Evolutionary conservation across 164 flowering plant genomes (phyloP), one percentile per base, ranked within the genome.

Genomic region (Chimonanthus salicifolius): DNA sequence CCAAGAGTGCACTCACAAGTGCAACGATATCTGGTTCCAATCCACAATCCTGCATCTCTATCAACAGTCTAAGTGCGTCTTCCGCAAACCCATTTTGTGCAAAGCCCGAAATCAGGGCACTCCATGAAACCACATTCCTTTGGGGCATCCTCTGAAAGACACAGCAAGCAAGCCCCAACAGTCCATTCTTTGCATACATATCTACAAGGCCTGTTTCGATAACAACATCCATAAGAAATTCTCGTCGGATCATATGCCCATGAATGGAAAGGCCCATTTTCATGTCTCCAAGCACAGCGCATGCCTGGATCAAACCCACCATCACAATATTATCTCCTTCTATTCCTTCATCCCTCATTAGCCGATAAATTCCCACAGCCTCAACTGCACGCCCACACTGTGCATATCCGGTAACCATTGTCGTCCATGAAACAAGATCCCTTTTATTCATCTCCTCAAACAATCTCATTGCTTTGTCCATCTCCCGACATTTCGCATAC

Each of bases 81-180:
- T 68, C 75, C 60, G 83, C 78, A 69, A 65, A 78, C 60, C 83
- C 80, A 75, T 80, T 78, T 47, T 80, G 83, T n/a, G 78, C 80
- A 80, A 68, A 78, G 44, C 83, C 83, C 3, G 80, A 75, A 45
- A 80, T 75, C 74, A 80, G 64, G 49, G 83, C 78, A 66, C 78
- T 73, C 83, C 80, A 80, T 8, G 83, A 75, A 15, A 80, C 71
- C 68, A 77, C 74, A 72, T 78, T 80, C 46, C 58, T 67, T 47
- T 50, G 45, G 47, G 68, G 18, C 83, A 80, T 80, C 47, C 48
- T 72, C 46, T 73, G 51, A 47, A 80, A 80, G 15, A 80, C 78
- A 33, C 70, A 46, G 43, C 43, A 62, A 72, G 80, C 80, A 49
- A 72, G 71, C n/a, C 65, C 72, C 51, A 77, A 75, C 33, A 69